A percentile compares a stretch with the other conserved stretches of the same genome.
phyloP scores from a whole-genome alignment of 1,284 basidiomycete species.

The Meira miltonrushii region DNA sequence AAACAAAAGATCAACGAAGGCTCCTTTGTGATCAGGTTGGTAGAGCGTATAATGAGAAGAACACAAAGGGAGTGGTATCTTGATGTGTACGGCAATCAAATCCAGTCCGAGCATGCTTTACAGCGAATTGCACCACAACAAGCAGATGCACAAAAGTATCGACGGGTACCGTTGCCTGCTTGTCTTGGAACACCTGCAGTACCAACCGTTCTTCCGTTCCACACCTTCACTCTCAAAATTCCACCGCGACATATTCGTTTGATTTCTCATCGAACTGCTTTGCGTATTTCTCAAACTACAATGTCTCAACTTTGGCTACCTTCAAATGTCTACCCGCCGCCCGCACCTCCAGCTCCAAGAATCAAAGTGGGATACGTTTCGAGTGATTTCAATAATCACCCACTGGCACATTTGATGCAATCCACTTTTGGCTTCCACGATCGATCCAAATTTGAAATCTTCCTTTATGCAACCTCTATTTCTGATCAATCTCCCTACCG shows the following conservation, averaged over 20 bases:
- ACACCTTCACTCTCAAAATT: slow-evolving; percentile 61
- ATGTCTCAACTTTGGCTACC: slow-evolving; percentile 59
- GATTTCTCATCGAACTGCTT: slow-evolving; percentile 61
- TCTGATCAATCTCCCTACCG: slow-evolving; percentile 61
- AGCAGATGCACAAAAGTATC: slow-evolving; percentile 33
- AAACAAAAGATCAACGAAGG: slow-evolving; percentile 56
- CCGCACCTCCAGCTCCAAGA: slow-evolving; percentile 56
- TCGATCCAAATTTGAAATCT: slow-evolving; percentile 57
- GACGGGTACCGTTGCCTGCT: slow-evolving; percentile 52
- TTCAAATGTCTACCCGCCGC: slow-evolving; percentile 58
- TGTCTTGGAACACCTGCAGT: slow-evolving; percentile 56
- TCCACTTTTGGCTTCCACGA: slow-evolving; percentile 62
- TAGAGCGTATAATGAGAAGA: slow-evolving; percentile 58
- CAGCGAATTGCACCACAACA: slow-evolving; percentile 6
- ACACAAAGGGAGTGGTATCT: slow-evolving; percentile 60
- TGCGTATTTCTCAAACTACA: slow-evolving; percentile 59
- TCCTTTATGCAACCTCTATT: slow-evolving; percentile 60
- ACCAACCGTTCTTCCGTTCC: slow-evolving; percentile 61
- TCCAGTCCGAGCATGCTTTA: neutral
- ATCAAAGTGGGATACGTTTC: slow-evolving; percentile 63
- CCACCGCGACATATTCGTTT: slow-evolving; percentile 59
- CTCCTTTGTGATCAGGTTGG: slow-evolving; percentile 59
- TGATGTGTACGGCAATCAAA: slow-evolving; percentile 28
- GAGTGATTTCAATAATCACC: slow-evolving; percentile 63
- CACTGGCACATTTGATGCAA: slow-evolving; percentile 63